Conservation (phyloP, 116 monocot species). For the Trichopus zeylanicus region DNA sequence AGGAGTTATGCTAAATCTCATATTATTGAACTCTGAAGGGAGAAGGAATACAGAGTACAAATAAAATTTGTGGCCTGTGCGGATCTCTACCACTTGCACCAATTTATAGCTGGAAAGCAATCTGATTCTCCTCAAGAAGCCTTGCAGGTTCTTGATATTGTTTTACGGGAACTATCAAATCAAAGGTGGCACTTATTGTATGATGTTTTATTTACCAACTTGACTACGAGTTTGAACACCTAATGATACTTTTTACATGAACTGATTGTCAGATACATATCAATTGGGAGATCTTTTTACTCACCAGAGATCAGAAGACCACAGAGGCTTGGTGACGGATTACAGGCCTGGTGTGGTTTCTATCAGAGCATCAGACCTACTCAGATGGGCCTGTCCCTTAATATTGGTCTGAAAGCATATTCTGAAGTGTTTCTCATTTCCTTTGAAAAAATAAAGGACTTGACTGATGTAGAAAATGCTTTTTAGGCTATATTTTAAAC, state of each 20-base stretch:
- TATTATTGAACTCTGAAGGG: conserved; percentile 17
- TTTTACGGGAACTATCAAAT: conserved; percentile 57
- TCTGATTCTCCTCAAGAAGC: conserved; percentile 62
- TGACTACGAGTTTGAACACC: neutral
- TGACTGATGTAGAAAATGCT: too few relatives aligned
- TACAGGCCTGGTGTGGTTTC: conserved; percentile 82
- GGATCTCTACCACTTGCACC: conserved; percentile 49
- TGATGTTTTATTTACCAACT: neutral
- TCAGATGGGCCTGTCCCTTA: conserved; percentile 91
- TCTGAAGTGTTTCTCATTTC: too few relatives aligned
- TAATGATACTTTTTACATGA: neutral
- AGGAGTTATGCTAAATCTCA: neutral
- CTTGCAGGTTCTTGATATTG: conserved; percentile 78
- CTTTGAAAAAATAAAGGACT: too few relatives aligned
- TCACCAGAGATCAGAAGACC: conserved; percentile 64
- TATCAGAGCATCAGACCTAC: conserved; percentile 92
- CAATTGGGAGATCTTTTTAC: conserved; percentile 77
- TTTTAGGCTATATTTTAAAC: neutral
- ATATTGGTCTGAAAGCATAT: conserved; percentile 44
- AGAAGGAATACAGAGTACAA: conserved; percentile 46
- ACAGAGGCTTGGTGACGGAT: conserved; percentile 54
- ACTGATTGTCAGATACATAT: conserved; percentile 38
- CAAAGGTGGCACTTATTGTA: conserved; percentile 35
- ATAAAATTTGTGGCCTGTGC: conserved; percentile 59
- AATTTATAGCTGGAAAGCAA: conserved; percentile 61